Evolutionary conservation across 2,329 filamentous ascomycete species (phyloP), one percentile per base, ranked within the genome.

Genomic region (Hymenoscyphus fraxineus): DNA sequence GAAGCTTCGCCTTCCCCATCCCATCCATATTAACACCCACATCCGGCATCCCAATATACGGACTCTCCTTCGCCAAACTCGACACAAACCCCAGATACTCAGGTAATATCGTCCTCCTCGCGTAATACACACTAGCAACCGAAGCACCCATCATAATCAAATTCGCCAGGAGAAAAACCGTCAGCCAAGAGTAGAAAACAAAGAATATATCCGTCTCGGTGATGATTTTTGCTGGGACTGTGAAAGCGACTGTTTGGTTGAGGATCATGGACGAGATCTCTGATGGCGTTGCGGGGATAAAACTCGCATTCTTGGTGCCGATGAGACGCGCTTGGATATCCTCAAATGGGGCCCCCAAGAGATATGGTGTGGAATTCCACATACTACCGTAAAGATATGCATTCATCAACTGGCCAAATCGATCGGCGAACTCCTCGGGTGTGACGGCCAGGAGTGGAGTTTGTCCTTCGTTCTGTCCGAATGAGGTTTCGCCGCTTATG

Each of bases 21-120:
- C 68, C 69, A 65, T 72, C 68, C 69, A 70, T 68, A 65, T 72
- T 72, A 0, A 69, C 63, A 10, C 67, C 70, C 4, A 64, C 68
- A 65, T 70, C 69, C 19, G 69, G 70, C 69, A 72, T 70, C 27
- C 65, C 59, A 16, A 70, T 69, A 55, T 66, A 71, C 12, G 64
- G 62, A 62, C 67, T 70, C 55, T 72, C 66, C 31, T 70, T 70
- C 22, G 69, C 67, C 61, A 71, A 58, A 63, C 67, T 66, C 9
- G 62, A 64, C 2, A 71, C 66, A 60, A 65, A 72, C 0, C 68
- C 69, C 54, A 71, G 38, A 60, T 69, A 70, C 54, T 71, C 69
- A 1, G 69, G 68, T 1, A 70, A 62, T 56, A 66, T 69, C 0
- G 66, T 70, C 41, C 59, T 67, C 31, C 67, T 54, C 2, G 65